Percentiles rank a stretch among this genome's conserved stretches.
phyloP scores from a whole-genome alignment of 345 rosid genomes.

The Gossypium thurberi region DNA sequence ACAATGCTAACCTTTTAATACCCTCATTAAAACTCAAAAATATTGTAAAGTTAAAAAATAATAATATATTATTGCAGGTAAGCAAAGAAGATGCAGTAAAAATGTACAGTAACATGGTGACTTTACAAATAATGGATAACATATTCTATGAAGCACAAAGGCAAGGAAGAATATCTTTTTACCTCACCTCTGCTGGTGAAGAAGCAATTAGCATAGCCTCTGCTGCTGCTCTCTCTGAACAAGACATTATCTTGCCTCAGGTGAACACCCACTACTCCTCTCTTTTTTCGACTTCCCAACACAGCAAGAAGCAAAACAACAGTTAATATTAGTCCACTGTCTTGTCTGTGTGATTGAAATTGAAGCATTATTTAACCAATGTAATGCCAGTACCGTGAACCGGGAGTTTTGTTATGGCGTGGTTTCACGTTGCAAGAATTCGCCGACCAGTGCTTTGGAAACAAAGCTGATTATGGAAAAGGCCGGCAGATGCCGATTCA shows the following conservation, averaged over 20 bases:
- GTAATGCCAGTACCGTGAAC: constrained; percentile 44
- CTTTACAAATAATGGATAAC: constrained; percentile 43
- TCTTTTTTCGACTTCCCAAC: too few species aligned
- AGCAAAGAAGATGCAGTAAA: constrained; percentile 40
- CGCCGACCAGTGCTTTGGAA: constrained; percentile 63
- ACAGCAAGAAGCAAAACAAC: neutral
- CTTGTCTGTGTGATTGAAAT: neutral
- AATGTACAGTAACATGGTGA: constrained; percentile 44
- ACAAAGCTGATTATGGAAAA: constrained; percentile 67
- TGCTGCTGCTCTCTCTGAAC: constrained; percentile 43
- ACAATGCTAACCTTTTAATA: neutral
- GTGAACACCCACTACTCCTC: neutral
- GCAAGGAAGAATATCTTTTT: constrained; percentile 55
- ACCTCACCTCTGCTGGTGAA: constrained; percentile 47
- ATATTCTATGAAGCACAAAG: constrained; percentile 50
- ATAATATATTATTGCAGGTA: constrained; percentile 20
- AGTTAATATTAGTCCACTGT: neutral
- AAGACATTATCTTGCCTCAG: constrained; percentile 48
- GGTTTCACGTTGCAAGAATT: constrained; percentile 77
- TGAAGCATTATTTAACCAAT: neutral
- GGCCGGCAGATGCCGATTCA: constrained; percentile 89
- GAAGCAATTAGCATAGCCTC: constrained; percentile 55
- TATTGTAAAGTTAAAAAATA: neutral
- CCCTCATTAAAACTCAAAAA: neutral
- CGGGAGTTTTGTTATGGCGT: constrained; percentile 67